Conservation (phyloP, 768 basidiomycete species). For the Pisolithus orientalis region DNA sequence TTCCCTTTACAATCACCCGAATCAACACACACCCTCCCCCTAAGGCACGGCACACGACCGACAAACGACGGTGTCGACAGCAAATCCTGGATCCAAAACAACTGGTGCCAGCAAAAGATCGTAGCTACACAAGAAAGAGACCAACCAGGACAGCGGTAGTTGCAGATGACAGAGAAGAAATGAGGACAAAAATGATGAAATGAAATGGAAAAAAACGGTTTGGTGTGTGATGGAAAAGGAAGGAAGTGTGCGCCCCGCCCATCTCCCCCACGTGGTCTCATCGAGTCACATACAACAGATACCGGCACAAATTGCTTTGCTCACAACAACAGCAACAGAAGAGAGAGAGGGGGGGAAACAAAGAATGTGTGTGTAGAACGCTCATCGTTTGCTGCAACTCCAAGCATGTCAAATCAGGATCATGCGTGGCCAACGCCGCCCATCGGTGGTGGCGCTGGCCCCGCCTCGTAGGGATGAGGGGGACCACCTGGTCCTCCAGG, state of each 20-base stretch:
- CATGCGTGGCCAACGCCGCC: conserved; percentile 62
- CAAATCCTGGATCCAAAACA: conserved; percentile 18
- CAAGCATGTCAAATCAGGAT: conserved; percentile 12
- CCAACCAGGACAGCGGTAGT: not conserved
- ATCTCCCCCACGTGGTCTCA: conserved; percentile 6
- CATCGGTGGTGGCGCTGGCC: conserved; percentile 68
- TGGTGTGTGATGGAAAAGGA: too few species aligned
- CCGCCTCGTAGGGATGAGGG: conserved; percentile 69
- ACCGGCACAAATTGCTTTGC: conserved; percentile 17
- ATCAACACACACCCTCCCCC: not conserved
- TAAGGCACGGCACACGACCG: not conserved
- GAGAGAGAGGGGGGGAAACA: conserved; percentile 6
- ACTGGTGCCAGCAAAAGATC: conserved; percentile 20
- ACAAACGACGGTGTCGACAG: not conserved
- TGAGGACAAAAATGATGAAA: not conserved
- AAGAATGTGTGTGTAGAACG: not conserved
- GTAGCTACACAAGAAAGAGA: conserved; percentile 18
- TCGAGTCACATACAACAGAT: conserved; percentile 24
- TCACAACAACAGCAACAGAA: conserved; percentile 22
- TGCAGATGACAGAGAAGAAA: not conserved
- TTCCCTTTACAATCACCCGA: not conserved
- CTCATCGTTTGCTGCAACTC: not conserved
- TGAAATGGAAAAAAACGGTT: conserved; percentile 4
- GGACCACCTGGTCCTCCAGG: conserved; percentile 59
- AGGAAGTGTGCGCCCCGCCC: not conserved